Base-by-base conservation (phyloP, 1,284 basidiomycete genomes). In the Apiotrichum akiyoshidainum region DNA sequence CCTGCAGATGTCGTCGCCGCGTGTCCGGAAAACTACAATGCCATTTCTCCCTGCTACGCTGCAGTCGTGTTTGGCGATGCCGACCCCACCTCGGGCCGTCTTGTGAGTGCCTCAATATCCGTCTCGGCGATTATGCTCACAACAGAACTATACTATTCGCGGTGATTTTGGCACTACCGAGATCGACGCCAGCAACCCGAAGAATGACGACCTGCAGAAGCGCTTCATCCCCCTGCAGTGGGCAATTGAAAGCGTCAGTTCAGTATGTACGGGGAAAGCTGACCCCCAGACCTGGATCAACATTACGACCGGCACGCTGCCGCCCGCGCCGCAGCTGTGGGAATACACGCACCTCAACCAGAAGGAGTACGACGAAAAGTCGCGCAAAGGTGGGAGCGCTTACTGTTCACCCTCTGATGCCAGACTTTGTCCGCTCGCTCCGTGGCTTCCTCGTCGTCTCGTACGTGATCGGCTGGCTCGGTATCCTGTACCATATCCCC, bases 1-100 rank as follows among this genome's bases (percentile, higher is more conserved):
- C 14, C 77, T 11, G 46, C 45, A 8, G 82, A 83, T 31, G 84
- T 90, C 17, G 80, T 83, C 0, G 64, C 78, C 0, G 73, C 79
- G 17, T 91, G 89, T 69, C 87, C 85, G 5, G 84, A 87, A 66
- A 90, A 88, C 74, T 89, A 88, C 75, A 86, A 86, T 52, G 69
- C 81, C 6, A 81, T 84, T 52, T 88, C 87, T 1, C 80, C 84
- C 52, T 91, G 89, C 70, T 91, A 83, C 63, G 87, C 84, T 2
- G 87, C 82, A 10, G 72, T 90, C n/a, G 76, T 83, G 0, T 89
- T 91, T 74, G 80, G 83, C 58, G 79, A 80, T 31, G 78, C 88
- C 17, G 85, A 87, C 5, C 68, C 77, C 1, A 73, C 73, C 2
- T 39, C 54, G 2, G 58, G 57, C n/a, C n/a, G n/a, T 5, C 34